These are phyloP conservation scores for Guadua angustifolia DNA, from an alignment of 176 grass and related monocot species.

Conservation along the genomic window DNA sequence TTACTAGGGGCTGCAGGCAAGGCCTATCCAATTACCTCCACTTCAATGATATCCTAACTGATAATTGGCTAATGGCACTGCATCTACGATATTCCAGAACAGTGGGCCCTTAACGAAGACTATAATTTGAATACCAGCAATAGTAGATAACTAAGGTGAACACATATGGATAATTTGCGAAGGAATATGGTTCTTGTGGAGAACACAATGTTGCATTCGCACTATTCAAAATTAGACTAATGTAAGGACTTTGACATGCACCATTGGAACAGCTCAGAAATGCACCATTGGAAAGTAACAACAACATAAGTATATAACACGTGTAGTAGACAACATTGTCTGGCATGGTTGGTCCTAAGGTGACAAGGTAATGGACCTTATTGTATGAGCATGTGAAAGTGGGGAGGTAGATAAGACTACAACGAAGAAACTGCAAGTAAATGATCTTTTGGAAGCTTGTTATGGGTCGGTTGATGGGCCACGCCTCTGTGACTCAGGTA, in stretches of 20 bases:
- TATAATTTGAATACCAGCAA: neutral
- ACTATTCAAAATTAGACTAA: constrained; percentile 17
- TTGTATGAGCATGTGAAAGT: constrained; percentile 36
- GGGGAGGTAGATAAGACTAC: constrained; percentile 3
- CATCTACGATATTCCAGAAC: neutral
- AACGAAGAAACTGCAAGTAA: constrained; percentile 23
- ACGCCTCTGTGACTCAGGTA: constrained; percentile 18
- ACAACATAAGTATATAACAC: constrained; percentile 22
- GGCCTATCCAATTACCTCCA: neutral
- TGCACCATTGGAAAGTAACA: constrained; percentile 27
- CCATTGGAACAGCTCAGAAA: constrained; percentile 22
- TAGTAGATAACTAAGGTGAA: constrained; percentile 11
- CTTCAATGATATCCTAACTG: neutral
- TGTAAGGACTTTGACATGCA: constrained; percentile 3
- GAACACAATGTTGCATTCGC: constrained; percentile 15
- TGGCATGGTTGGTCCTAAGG: constrained; percentile 24
- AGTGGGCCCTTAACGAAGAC: neutral
- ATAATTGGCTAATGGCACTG: neutral
- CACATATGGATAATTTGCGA: constrained; percentile 5
- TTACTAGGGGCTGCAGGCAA: neutral
- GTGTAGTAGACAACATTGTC: constrained; percentile 21
- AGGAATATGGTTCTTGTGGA: neutral
- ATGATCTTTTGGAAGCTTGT: constrained; percentile 3
- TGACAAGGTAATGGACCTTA: constrained; percentile 50
- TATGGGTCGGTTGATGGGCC: constrained; percentile 10